Evolutionary conservation across 208 protist genomes (phyloP), one percentile per base, ranked within the genome.

Genomic region (Trypanosomatidae sp.): DNA sequence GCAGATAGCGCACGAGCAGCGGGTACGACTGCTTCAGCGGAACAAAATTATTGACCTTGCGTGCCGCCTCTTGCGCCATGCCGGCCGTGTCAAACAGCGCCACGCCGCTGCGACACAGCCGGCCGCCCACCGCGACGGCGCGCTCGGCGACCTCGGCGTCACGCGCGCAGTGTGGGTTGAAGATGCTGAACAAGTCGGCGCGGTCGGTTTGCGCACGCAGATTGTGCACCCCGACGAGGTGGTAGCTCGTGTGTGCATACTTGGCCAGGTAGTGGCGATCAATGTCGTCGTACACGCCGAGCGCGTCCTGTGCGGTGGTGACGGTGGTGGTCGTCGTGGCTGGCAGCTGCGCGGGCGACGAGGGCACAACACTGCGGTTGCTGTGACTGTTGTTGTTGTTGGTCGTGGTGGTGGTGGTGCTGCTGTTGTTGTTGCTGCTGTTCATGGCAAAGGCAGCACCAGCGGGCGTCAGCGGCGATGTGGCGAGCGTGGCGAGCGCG

Each of bases 191-290:
- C 32, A 86, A 58, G 4, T 44, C 38, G 45, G 53, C 48, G 22
- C 69, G 43, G 26, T 64, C 68, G 0, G 75, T 83, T 25, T 56
- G 48, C 40, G 57, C 28, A 33, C 55, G 43, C 7, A 86, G 61
- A 37, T 83, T 85, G 57, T 86, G 75, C 30, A 86, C 72, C 13
- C 57, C 70, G 35, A 89, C 72, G 15, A 83, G 66, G 52, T 67
- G 48, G 2, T 65, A 33, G 10, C 59, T 46, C 18, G 59, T 49
- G 1, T 66, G 56, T 2, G 47, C 43, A 45, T 73, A 66, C 33
- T 61, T 67, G 15, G 54, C 37, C 19, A 72, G 16, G 25, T 76
- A 82, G 47, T 80, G 58, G 22, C 70, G 50, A 39, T 88, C 72
- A 33, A 84, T 59, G 2, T 59, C 19, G 30, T 70, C 62, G 43